Evolutionary conservation across 2,329 filamentous ascomycete genomes (phyloP).

Genomic region (Rhytidhysteron rufulum): DNA sequence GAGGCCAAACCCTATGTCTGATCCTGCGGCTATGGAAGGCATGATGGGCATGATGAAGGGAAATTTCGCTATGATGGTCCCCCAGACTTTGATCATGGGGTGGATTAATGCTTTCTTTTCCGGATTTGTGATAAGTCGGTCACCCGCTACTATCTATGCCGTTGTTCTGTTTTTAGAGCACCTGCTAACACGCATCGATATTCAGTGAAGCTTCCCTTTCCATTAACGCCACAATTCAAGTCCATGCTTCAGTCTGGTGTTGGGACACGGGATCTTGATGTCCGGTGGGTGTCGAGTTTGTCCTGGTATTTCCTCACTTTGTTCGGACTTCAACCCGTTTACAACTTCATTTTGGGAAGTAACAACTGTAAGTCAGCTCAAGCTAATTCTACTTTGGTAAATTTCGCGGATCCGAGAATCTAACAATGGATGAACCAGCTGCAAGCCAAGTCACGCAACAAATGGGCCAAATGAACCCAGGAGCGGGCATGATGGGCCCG

Average conservation of each 20-base stretch:
- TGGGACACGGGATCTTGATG: conserved; percentile 91
- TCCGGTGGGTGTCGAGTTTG: conserved; percentile 96
- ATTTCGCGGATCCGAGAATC: no score
- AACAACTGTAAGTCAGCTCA: conserved; percentile 72
- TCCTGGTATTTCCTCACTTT: conserved; percentile 99
- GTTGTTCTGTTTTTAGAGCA: not conserved
- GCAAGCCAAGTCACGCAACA: conserved; percentile 88
- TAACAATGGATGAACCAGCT: no score
- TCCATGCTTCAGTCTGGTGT: conserved; percentile 98
- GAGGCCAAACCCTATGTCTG: conserved; percentile 88
- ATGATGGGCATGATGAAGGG: conserved; percentile 99
- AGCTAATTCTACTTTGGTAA: no score
- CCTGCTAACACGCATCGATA: conserved; percentile 3
- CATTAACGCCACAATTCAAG: conserved; percentile 98
- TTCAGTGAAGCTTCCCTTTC: conserved; percentile 91
- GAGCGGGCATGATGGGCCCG: conserved; percentile 79
- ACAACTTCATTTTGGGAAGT: conserved; percentile 92
- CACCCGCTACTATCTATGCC: not conserved
- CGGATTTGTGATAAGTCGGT: conserved; percentile 91
- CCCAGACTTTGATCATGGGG: conserved; percentile 98
- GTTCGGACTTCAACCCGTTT: conserved; percentile 93
- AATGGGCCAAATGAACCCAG: conserved; percentile 71
- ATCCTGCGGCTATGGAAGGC: conserved; percentile 95
- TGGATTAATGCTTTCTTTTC: conserved; percentile 99
- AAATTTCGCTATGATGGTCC: conserved; percentile 99